Conservation (phyloP, 2,329 filamentous ascomycete species). For the Alternaria triticina region DNA sequence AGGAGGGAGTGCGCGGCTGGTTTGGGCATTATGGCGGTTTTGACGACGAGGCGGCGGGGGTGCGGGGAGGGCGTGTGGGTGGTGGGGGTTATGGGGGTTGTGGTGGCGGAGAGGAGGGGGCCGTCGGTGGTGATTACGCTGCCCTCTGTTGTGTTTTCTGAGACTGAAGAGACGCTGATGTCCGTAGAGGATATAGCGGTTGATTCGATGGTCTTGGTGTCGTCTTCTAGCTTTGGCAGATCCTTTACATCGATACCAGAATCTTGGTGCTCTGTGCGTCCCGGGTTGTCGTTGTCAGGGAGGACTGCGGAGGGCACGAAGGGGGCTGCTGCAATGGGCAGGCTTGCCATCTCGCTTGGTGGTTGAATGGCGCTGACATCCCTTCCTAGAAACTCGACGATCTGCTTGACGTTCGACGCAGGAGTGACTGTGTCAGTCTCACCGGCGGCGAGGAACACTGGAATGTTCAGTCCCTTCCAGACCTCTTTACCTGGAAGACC, state of each 20-base stretch:
- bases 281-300: constrained; percentile 16
- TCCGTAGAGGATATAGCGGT: constrained; percentile 23
- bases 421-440: constrained; percentile 78
- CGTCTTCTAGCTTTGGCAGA: constrained; percentile 29
- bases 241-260: constrained; percentile 43
- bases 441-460: constrained; percentile 80
- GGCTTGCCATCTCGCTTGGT: constrained; percentile 44
- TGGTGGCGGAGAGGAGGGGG: constrained; percentile 8
- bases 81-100: background rate
- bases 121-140: constrained; percentile 23
- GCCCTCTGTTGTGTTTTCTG: constrained; percentile 43
- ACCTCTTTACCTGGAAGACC: constrained; percentile 72
- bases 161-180: constrained; percentile 23
- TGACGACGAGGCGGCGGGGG: constrained; percentile 58
- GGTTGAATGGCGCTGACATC: constrained; percentile 43
- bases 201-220: constrained; percentile 19
- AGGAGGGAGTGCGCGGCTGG: constrained; percentile 85
- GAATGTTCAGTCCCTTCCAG: constrained; percentile 76
- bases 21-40: constrained; percentile 72
- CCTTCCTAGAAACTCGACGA: constrained; percentile 57
- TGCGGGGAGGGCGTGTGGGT: constrained; percentile 29
- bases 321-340: constrained; percentile 60
- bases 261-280: constrained; percentile 40
- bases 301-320: constrained; percentile 46
- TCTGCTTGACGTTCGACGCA: constrained; percentile 72